Evolutionary conservation across 2,329 filamentous ascomycete species (phyloP), one percentile per base, ranked within the genome.

Genomic region (Pseudogymnoascus sp.): DNA sequence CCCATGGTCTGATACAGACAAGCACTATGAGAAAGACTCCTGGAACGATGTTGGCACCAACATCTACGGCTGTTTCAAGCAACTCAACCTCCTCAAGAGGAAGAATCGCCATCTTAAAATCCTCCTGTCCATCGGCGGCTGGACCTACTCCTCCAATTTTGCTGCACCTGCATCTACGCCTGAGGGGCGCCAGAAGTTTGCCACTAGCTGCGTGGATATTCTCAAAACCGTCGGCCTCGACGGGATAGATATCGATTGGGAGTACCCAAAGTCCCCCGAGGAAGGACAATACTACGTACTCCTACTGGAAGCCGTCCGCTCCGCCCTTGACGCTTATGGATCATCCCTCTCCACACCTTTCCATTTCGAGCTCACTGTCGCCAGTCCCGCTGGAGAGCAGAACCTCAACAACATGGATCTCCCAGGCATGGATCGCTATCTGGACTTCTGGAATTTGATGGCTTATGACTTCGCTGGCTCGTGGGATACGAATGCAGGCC

Each of bases 101-200:
- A 80, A 82, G 66, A 90, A 96, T 75, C 88, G 91, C 59, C 87
- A 93, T 69, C 81, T 97, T 66, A 96, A 96, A 75, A 80, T 95
- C 3, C 81, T 97, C 11, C 83, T 97, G 4, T 92, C 89, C 62
- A 90, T 97, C 66, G 93, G 93, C 66, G 93, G 93, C 60, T 97
- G 92, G 92, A 96, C 92, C 0, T 96, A 96, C 75, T 90, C 88
- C 66, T 79, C 84, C 74, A 95, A 96, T 77, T 96, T 97, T 75
- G 82, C 84, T n/a, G 78, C 77, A 28, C 89, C 91, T 0, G 88
- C 89, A 0, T 89, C 89, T 44, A 91, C 89, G 0, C 79, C 84
- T 0, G 75, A 82, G 23, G 91, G 91, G 7, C 84, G 92, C 6
- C 78, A 81, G 31, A 82, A 73, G 1, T 97, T 97, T 75, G 93